Evolutionary conservation across 2,329 filamentous ascomycete species (phyloP).

Genomic region (Amesomyces nigricolor): DNA sequence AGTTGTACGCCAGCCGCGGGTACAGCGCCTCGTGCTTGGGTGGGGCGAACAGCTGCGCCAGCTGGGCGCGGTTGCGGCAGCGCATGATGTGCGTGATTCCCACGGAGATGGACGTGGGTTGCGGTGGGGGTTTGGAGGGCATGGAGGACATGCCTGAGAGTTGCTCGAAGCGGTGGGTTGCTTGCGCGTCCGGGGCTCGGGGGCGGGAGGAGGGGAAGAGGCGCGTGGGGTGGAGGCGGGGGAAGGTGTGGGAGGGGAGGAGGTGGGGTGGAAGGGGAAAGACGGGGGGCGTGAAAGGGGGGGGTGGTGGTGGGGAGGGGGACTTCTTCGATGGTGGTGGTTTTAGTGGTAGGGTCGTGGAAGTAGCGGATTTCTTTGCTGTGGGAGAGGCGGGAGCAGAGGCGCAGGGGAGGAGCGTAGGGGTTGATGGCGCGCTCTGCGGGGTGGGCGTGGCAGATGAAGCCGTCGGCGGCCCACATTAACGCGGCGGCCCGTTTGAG

Average conservation of each 20-base stretch:
- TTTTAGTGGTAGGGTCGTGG: not conserved
- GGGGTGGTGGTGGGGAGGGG: not conserved
- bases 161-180: not conserved
- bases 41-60: not conserved
- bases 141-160: not conserved
- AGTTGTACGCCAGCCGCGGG: conserved; percentile 26
- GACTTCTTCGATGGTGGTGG: not conserved
- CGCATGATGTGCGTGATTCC: conserved; percentile 11
- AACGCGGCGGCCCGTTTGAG: conserved; percentile 18
- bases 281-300: not conserved
- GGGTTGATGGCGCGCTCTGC: conserved; percentile 18
- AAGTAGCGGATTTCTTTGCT: conserved; percentile 5
- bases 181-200: not conserved
- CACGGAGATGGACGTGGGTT: not conserved
- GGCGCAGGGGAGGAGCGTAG: conserved; percentile 25
- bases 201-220: not conserved
- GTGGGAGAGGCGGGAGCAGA: conserved; percentile 25
- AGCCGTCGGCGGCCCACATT: conserved; percentile 19
- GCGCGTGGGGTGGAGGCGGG: not conserved
- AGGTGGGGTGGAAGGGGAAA: not conserved
- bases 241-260: not conserved
- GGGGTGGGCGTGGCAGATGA: conserved; percentile 16
- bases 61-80: conserved; percentile 17
- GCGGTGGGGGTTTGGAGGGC: not conserved
- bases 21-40: not conserved